A percentile compares a stretch with the other conserved stretches of the same genome.
These are phyloP conservation scores for Rehmannia glutinosa DNA, from an alignment of 257 asterid genomes.

Conservation along the genomic window DNA sequence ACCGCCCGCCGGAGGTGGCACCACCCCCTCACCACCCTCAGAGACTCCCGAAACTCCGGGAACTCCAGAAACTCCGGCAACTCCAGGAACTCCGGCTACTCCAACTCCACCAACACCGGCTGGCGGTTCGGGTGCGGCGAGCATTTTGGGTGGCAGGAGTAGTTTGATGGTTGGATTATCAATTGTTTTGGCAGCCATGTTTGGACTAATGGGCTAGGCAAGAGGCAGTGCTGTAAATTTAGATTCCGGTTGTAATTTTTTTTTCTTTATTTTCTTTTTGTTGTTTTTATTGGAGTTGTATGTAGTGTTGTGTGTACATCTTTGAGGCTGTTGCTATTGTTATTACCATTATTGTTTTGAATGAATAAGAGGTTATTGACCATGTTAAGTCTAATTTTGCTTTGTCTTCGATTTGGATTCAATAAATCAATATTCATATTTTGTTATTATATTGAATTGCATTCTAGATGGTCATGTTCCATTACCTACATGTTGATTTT, in stretches of 20 bases:
- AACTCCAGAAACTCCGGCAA: background rate
- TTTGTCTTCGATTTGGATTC: no score
- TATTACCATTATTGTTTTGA: no score
- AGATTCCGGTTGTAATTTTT: background rate
- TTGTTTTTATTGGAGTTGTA: background rate
- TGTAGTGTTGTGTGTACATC: slow-evolving; percentile 10
- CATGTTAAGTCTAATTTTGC: no score
- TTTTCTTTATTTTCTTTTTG: background rate
- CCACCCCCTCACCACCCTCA: slow-evolving; percentile 22
- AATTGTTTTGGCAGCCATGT: slow-evolving; percentile 37
- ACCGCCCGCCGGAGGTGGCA: slow-evolving; percentile 10
- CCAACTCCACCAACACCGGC: slow-evolving; percentile 20
- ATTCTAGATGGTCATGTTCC: no score
- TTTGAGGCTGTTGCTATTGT: slow-evolving; percentile 8
- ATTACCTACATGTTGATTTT: no score
- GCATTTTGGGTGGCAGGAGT: slow-evolving; percentile 24
- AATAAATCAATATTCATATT: no score
- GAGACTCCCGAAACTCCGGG: background rate
- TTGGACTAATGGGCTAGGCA: slow-evolving; percentile 54
- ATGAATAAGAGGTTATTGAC: no score
- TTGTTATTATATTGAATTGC: no score
- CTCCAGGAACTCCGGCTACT: background rate
- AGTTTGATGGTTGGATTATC: slow-evolving; percentile 31
- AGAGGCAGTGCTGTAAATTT: slow-evolving; percentile 62
- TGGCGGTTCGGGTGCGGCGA: slow-evolving; percentile 23